These are phyloP conservation scores for Leptographium lundbergii DNA, from an alignment of 2,329 filamentous ascomycete genomes.

Conservation along the genomic window DNA sequence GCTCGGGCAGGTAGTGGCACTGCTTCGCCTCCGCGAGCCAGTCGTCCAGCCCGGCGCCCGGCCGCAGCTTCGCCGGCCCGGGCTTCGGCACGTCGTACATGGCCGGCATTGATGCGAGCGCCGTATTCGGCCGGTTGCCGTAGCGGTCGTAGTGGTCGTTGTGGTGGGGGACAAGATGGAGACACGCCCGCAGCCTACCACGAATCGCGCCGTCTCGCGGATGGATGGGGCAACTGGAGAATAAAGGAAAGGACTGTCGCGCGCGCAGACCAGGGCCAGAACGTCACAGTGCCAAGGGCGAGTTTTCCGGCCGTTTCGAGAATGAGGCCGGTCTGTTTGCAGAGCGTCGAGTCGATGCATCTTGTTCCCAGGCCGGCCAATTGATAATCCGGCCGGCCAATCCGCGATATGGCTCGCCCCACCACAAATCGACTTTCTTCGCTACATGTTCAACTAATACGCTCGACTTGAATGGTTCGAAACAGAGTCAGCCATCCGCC, in stretches of 20 bases:
- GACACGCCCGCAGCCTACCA: too few relatives aligned
- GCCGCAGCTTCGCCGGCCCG: constrained; percentile 72
- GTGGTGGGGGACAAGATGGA: too few relatives aligned
- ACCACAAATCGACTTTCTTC: background rate
- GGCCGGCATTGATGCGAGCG: constrained; percentile 8
- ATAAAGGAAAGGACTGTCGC: too few relatives aligned
- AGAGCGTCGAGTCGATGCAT: background rate
- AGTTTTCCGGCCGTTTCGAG: too few relatives aligned
- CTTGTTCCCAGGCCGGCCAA: background rate
- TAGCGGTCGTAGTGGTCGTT: too few relatives aligned
- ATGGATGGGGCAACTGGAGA: too few relatives aligned
- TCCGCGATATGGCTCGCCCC: background rate
- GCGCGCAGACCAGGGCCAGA: too few relatives aligned
- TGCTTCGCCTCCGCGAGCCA: constrained; percentile 96
- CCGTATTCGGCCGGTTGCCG: background rate
- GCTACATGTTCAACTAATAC: background rate
- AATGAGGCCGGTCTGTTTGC: background rate
- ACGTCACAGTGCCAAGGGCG: too few relatives aligned
- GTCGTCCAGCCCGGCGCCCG: constrained; percentile 80
- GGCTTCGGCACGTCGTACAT: constrained; percentile 63
- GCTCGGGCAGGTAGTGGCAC: constrained; percentile 91
- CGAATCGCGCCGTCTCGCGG: too few relatives aligned
- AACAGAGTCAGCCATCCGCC: background rate
- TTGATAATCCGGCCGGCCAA: background rate
- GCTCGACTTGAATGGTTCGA: background rate